A percentile compares a stretch with the other conserved stretches of the same genome.
Evolutionary conservation across 2,329 filamentous ascomycete genomes (phyloP).

Genomic region (Fusarium sp.): DNA sequence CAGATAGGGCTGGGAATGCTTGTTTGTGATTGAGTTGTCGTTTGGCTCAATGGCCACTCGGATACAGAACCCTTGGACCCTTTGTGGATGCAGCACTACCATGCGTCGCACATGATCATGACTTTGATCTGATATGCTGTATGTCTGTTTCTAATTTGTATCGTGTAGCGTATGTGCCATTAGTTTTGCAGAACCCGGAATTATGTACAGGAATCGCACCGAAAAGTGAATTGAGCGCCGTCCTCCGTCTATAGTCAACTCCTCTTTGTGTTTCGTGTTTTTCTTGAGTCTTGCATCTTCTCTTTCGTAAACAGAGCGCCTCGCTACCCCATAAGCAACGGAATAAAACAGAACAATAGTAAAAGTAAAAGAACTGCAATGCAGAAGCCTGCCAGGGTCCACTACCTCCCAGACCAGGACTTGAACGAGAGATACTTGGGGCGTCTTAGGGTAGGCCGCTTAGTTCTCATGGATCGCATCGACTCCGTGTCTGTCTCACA

Average conservation of each 20-base stretch:
- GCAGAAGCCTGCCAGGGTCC: conserved; percentile 19
- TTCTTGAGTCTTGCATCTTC: conserved; percentile 9
- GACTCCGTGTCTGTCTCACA: conserved; percentile 57
- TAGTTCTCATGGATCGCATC: conserved; percentile 54
- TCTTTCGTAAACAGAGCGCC: conserved; percentile 31
- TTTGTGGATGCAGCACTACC: conserved; percentile 14
- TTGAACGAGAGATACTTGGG: conserved; percentile 53
- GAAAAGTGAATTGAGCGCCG: background rate
- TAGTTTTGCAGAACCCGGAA: background rate
- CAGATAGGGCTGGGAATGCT: conserved; percentile 20
- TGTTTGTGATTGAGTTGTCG: conserved; percentile 21
- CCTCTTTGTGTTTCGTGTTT: background rate
- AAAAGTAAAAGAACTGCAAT: background rate
- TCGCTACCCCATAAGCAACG: conserved; percentile 27
- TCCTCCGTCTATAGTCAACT: conserved; percentile 7
- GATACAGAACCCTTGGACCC: background rate
- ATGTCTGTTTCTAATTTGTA: conserved; percentile 26
- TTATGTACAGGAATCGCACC: conserved; percentile 12
- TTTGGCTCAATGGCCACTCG: background rate
- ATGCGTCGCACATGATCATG: conserved; percentile 10
- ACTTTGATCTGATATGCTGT: background rate
- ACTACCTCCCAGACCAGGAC: conserved; percentile 52
- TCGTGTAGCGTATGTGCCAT: conserved; percentile 18
- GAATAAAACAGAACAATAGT: conserved; percentile 2
- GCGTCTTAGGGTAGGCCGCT: conserved; percentile 51